Percentiles rank a stretch among this genome's conserved stretches.
These are phyloP conservation scores for Aphanomyces euteiches DNA, from an alignment of 352 stramenopile genomes.

Conservation along the genomic window DNA sequence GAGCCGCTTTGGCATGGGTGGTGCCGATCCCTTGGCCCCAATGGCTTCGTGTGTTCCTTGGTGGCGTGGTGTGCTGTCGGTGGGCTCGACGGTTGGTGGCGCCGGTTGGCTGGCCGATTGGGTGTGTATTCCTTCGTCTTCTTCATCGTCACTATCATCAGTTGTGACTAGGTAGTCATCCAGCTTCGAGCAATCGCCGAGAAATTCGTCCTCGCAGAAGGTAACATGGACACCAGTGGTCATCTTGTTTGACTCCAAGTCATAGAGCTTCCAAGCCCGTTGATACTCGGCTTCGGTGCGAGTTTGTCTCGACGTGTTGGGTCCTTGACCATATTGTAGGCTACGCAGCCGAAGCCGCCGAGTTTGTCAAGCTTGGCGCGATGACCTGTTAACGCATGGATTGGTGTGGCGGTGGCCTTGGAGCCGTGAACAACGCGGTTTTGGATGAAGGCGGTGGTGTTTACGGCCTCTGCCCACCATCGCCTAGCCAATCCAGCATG, in stretches of 20 bases:
- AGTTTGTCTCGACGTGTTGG: conserved; percentile 34
- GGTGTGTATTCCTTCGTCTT: not conserved
- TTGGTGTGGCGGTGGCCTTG: conserved; percentile 21
- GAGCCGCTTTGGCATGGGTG: no score
- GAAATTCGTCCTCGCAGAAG: not conserved
- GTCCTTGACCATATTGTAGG: conserved; percentile 35
- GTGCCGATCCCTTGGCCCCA: no score
- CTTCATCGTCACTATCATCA: not conserved
- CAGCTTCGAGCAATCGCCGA: not conserved
- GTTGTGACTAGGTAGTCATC: not conserved
- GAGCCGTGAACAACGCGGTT: conserved; percentile 21
- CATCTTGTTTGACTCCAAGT: conserved; percentile 15
- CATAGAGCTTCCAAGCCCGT: conserved; percentile 31
- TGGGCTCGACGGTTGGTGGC: not conserved
- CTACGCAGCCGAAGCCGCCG: conserved; percentile 34
- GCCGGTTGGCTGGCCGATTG: not conserved
- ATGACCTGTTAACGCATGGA: conserved; percentile 30
- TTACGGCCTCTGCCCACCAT: conserved; percentile 39
- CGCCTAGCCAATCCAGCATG: conserved; percentile 31
- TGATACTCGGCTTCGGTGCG: conserved; percentile 27
- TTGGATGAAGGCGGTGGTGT: conserved; percentile 36
- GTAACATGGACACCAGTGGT: not conserved
- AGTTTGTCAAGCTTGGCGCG: conserved; percentile 29
- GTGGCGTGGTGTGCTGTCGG: not conserved
- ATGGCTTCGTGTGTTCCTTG: not conserved